Conservation (phyloP, 2,329 filamentous ascomycete genomes). For the Fusarium xylarioides region DNA sequence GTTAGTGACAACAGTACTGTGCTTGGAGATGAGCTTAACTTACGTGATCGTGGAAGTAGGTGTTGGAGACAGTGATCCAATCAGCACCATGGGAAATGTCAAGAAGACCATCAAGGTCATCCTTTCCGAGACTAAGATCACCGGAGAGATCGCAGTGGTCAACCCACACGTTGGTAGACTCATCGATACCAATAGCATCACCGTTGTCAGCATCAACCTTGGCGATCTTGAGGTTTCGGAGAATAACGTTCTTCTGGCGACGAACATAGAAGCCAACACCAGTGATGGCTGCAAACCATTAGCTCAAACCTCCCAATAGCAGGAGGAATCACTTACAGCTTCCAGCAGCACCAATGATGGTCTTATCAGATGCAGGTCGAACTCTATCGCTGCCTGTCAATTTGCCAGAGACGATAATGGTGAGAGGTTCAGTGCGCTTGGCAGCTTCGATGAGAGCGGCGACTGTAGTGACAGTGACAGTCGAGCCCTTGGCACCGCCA, state of each 20-base stretch:
- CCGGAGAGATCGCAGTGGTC: constrained; percentile 73
- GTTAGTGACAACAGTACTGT: too few species aligned
- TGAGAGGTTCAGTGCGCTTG: constrained; percentile 38
- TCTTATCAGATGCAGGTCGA: constrained; percentile 52
- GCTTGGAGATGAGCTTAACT: too few species aligned
- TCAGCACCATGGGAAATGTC: constrained; percentile 71
- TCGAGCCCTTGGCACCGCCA: constrained; percentile 43
- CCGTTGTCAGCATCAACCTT: constrained; percentile 64
- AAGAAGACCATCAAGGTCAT: constrained; percentile 74
- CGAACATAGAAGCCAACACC: constrained; percentile 64
- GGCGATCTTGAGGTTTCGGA: constrained; percentile 68
- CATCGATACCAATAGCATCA: constrained; percentile 68
- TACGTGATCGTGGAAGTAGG: constrained; percentile 46
- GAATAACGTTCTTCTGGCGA: constrained; percentile 65
- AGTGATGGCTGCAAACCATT: constrained; percentile 45
- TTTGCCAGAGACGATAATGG: constrained; percentile 44
- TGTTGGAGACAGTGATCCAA: constrained; percentile 61
- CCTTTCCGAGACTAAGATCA: constrained; percentile 68
- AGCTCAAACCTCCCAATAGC: background rate
- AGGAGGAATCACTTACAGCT: constrained; percentile 11
- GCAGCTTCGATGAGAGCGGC: constrained; percentile 43
- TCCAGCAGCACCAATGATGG: constrained; percentile 52
- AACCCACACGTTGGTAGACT: constrained; percentile 68
- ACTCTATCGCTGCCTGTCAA: constrained; percentile 39
- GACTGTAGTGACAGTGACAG: constrained; percentile 43